These are phyloP conservation scores for Hypoxylon perforatum DNA, from an alignment of 495 filamentous ascomycete species.

Conservation along the genomic window DNA sequence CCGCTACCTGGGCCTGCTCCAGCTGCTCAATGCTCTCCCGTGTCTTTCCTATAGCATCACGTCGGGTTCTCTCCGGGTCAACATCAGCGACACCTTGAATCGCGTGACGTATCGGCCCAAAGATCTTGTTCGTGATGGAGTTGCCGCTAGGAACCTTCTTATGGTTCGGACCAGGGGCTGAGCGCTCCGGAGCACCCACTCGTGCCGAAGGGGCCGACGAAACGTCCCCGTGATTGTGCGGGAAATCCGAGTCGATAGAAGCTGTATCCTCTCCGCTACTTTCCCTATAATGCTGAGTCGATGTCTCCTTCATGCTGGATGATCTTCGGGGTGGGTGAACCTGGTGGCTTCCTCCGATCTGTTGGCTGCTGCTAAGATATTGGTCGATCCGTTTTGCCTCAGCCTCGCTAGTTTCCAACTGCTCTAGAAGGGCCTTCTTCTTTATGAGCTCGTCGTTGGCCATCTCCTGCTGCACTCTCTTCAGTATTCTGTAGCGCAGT, in stretches of 20 bases:
- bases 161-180: slow-evolving; percentile 59
- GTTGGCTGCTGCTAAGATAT: slow-evolving; percentile 78
- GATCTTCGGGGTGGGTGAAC: slow-evolving; percentile 71
- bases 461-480: slow-evolving; percentile 97
- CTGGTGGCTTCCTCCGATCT: slow-evolving; percentile 51
- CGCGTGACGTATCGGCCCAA: slow-evolving; percentile 92
- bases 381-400: slow-evolving; percentile 94
- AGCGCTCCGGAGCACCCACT: slow-evolving; percentile 63
- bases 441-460: slow-evolving; percentile 88
- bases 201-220: slow-evolving; percentile 69
- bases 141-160: slow-evolving; percentile 80
- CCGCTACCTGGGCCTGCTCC: slow-evolving; percentile 87
- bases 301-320: slow-evolving; percentile 63
- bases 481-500: slow-evolving; percentile 86
- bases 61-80: slow-evolving; percentile 89
- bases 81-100: slow-evolving; percentile 96
- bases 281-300: slow-evolving; percentile 60
- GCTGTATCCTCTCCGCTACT: slow-evolving; percentile 73
- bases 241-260: slow-evolving; percentile 94
- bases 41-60: slow-evolving; percentile 96
- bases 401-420: slow-evolving; percentile 86
- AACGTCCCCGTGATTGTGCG: slow-evolving; percentile 82
- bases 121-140: slow-evolving; percentile 91
- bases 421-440: slow-evolving; percentile 81
- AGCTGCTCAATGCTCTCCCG: slow-evolving; percentile 79